These are phyloP conservation scores for Lignosus rhinocerotis DNA, from an alignment of 1,284 basidiomycete genomes.

Conservation along the genomic window DNA sequence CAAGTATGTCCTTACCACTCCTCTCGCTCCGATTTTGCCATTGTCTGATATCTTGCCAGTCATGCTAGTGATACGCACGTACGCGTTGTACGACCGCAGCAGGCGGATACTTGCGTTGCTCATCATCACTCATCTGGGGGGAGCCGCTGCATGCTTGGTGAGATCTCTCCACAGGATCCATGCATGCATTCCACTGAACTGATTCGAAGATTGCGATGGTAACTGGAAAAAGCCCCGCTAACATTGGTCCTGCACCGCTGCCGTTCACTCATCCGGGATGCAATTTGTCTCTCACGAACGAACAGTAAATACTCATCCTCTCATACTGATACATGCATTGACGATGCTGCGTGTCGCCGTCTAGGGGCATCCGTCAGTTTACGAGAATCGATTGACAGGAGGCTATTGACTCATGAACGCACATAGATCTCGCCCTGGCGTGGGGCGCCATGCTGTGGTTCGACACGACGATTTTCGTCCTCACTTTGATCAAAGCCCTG, in stretches of 20 bases:
- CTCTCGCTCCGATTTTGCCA: too few relatives aligned
- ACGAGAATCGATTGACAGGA: not conserved
- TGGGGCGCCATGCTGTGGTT: conserved; percentile 22
- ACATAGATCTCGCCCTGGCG: conserved; percentile 13
- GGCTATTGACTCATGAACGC: not conserved
- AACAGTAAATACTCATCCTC: conserved; percentile 5
- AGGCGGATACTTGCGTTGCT: conserved; percentile 18
- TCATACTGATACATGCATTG: not conserved
- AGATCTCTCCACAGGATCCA: not conserved
- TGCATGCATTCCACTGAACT: not conserved
- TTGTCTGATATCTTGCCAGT: conserved; percentile 2
- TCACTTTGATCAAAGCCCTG: conserved; percentile 18
- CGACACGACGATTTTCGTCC: conserved; percentile 19
- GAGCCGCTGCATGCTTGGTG: conserved; percentile 16
- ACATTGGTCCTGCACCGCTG: conserved; percentile 1
- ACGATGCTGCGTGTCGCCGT: not conserved
- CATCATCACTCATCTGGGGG: conserved; percentile 12
- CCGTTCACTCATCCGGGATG: conserved; percentile 12
- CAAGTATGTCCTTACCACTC: not conserved
- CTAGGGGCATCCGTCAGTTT: conserved; percentile 16
- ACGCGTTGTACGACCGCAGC: conserved; percentile 22
- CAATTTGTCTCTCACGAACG: conserved; percentile 12
- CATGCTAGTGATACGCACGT: conserved; percentile 19
- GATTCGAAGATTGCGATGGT: conserved; percentile 7
- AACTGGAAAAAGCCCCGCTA: conserved; percentile 9